phyloP scores from a whole-genome alignment of 495 filamentous ascomycete species.

The Neurospora sublineolata region DNA sequence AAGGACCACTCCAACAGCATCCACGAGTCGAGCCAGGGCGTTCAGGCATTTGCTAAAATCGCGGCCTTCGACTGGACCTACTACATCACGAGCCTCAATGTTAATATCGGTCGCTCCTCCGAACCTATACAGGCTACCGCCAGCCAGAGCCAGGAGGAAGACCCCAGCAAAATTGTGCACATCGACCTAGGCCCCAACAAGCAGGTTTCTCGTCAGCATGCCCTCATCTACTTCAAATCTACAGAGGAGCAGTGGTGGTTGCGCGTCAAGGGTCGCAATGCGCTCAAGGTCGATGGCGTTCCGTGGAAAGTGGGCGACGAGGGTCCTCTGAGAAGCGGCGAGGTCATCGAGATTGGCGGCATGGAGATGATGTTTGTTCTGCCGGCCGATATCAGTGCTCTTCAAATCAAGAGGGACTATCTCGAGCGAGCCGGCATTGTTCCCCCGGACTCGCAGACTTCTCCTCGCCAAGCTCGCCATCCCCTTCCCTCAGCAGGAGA shows the following conservation, averaged over 20 bases:
- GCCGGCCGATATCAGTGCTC: conserved; percentile 47
- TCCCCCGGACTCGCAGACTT: conserved; percentile 14
- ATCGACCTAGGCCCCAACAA: conserved; percentile 93
- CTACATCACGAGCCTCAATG: conserved; percentile 67
- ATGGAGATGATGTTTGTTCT: conserved; percentile 97
- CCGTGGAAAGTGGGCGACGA: conserved; percentile 53
- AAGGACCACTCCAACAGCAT: conserved; percentile 62
- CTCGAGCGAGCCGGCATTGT: conserved; percentile 40
- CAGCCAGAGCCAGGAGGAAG: conserved; percentile 18
- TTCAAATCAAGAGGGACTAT: conserved; percentile 44
- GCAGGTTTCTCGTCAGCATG: conserved; percentile 79
- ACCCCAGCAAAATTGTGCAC: conserved; percentile 47
- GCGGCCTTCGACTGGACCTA: conserved; percentile 89
- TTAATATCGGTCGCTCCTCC: conserved; percentile 76
- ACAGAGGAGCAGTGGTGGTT: conserved; percentile 66
- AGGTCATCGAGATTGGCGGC: conserved; percentile 80
- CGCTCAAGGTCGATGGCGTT: conserved; percentile 65
- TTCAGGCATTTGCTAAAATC: conserved; percentile 88
- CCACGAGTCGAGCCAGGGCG: conserved; percentile 58
- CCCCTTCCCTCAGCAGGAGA: conserved; percentile 39
- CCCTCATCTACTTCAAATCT: conserved; percentile 68
- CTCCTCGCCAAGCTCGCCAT: conserved; percentile 24
- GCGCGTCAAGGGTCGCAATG: conserved; percentile 78
- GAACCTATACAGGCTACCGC: conserved; percentile 29
- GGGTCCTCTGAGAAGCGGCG: conserved; percentile 61